Percentiles rank a stretch among this genome's conserved stretches.
Evolutionary conservation across 164 flowering plant species (phyloP).

Genomic region (Nymphaea thermarum): DNA sequence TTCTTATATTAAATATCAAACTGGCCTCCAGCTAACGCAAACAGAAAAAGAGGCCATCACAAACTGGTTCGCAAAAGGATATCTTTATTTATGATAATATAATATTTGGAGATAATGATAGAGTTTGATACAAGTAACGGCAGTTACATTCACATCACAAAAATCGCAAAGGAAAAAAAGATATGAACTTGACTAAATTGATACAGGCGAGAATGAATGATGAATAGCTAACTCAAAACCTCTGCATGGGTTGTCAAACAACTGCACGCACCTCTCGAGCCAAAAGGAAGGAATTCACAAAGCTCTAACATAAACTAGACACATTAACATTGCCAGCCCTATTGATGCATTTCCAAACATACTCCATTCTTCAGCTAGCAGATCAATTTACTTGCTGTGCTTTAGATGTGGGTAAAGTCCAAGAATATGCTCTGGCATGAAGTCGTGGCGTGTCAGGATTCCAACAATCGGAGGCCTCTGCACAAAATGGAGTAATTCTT

Average conservation of each 20-base stretch:
- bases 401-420: slow-evolving; percentile 47
- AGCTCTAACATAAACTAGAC: neutral
- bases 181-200: too few species aligned
- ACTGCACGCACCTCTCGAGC: neutral
- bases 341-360: neutral
- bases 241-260: neutral
- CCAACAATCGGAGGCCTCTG: slow-evolving; percentile 92
- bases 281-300: neutral
- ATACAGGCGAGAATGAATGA: neutral
- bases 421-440: slow-evolving; percentile 71
- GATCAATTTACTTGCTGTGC: slow-evolving; percentile 19
- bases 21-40: too few species aligned
- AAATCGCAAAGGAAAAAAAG: too few species aligned
- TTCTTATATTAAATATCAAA: too few species aligned
- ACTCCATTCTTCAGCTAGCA: neutral
- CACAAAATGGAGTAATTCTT: slow-evolving; percentile 9
- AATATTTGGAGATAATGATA: too few species aligned
- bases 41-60: too few species aligned
- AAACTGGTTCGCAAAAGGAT: too few species aligned
- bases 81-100: too few species aligned
- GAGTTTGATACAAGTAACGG: too few species aligned
- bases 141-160: too few species aligned
- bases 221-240: too few species aligned
- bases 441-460: slow-evolving; percentile 82
- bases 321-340: neutral